Base-by-base conservation (phyloP, 1,139 yeast genomes). In the Pneumocystis sp. region DNA sequence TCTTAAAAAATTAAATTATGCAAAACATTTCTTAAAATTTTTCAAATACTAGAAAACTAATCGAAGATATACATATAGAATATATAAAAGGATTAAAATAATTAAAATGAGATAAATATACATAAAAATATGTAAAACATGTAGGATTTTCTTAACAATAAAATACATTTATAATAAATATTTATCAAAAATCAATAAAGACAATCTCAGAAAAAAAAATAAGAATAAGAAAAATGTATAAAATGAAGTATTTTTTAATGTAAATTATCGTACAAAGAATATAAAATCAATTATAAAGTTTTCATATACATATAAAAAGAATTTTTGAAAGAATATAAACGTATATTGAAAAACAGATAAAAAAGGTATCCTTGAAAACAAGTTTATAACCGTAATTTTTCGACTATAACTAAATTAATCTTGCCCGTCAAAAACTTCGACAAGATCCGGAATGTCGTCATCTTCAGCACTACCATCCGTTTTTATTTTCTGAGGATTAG, bases 371-470 rank as follows among this genome's bases (percentile, higher is more conserved):
- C 19, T 15, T 4, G 19, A 40, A 3, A 6, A 17, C 44, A 40
- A 40, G 17, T 15, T 12, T 40, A 37, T 37, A 17, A 40, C 15
- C 19, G 3, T 40, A 15, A 12, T 40, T 40, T 40, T 40, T 40
- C 40, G 15, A 37, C 15, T 40, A 40, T 25, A 50, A 50, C 10
- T 3, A 19, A 3, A 19, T 12, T 50, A 50, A 50, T 50, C 57
- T 12, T 50, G 57, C 1, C 34, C 34, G 12, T 50, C 57, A 19
- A 50, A 50, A 25, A 50, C 57, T 31, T 67, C 68, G 39, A 89
- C 95, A 77, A 93, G 85, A 73, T 89, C 96, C 74, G 98, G 98
- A 74, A 93, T 89, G 75, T 69, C 68, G 25, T 68, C 73, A 45
- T 85, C 89, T 67, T 78, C 84, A 66, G 79, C 83, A 71, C 81